These are phyloP conservation scores for Halocafeteria seosinensis DNA, from an alignment of 108 stramenopile species.

Conservation along the genomic window DNA sequence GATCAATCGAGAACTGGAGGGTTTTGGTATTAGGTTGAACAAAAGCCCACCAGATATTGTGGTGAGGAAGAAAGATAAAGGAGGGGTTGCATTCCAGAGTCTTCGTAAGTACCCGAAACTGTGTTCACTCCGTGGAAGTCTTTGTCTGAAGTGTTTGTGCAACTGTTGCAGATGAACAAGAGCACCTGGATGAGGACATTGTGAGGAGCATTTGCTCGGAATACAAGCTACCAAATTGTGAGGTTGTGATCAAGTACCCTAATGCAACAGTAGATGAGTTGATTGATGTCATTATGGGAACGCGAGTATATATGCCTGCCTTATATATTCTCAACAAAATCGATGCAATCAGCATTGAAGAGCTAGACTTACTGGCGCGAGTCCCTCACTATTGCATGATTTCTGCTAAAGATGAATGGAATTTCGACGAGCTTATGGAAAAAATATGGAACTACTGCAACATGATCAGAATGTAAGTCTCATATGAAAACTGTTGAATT, in stretches of 20 bases:
- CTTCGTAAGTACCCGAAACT: constrained; percentile 30
- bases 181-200: constrained; percentile 39
- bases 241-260: constrained; percentile 56
- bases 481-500: too few relatives aligned
- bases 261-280: constrained; percentile 80
- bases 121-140: constrained; percentile 8
- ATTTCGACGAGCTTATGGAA: constrained; percentile 81
- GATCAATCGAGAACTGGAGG: constrained; percentile 81
- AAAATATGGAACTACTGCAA: constrained; percentile 73
- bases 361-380: constrained; percentile 84
- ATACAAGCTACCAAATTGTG: constrained; percentile 72
- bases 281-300: constrained; percentile 76
- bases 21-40: constrained; percentile 92
- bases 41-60: constrained; percentile 77
- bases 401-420: constrained; percentile 72
- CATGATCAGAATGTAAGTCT: constrained; percentile 88
- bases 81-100: constrained; percentile 81
- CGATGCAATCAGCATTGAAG: constrained; percentile 76
- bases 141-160: too few relatives aligned
- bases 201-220: constrained; percentile 66
- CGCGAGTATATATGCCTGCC: constrained; percentile 65
- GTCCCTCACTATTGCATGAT: constrained; percentile 94
- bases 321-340: constrained; percentile 83
- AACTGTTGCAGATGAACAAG: constrained; percentile 52
- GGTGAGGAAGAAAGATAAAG: constrained; percentile 69